A percentile compares a stretch with the other conserved stretches of the same genome.
Conservation (phyloP, 352 stramenopile species). For the Phytophthora palmivora region DNA sequence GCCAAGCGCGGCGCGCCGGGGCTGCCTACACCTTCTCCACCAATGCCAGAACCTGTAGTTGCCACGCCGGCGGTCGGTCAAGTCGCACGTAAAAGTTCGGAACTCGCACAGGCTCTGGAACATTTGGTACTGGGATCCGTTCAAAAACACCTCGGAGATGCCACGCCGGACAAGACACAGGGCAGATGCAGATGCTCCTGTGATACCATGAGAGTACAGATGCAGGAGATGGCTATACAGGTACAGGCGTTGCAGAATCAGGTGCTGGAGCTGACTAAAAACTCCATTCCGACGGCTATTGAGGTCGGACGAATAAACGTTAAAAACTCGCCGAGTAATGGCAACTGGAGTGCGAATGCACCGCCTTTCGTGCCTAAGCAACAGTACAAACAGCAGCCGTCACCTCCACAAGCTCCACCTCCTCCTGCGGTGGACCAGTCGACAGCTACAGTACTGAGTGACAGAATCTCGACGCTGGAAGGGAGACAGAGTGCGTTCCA, state of each 20-base stretch:
- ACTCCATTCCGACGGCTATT: constrained; percentile 21
- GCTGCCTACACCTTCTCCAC: constrained; percentile 13
- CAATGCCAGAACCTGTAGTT: neutral
- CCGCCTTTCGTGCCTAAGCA: constrained; percentile 42
- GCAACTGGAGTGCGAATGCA: constrained; percentile 35
- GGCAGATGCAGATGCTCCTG: constrained; percentile 44
- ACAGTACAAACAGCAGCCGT: constrained; percentile 20
- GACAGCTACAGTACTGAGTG: constrained; percentile 56
- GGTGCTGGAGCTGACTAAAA: constrained; percentile 41
- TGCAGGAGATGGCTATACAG: constrained; percentile 61
- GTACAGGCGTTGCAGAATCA: constrained; percentile 59
- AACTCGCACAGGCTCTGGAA: constrained; percentile 70
- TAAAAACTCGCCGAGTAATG: constrained; percentile 1
- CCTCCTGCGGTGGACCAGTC: constrained; percentile 16
- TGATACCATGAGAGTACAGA: constrained; percentile 46
- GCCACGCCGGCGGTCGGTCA: constrained; percentile 10
- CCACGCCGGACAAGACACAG: constrained; percentile 2
- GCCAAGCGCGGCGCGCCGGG: constrained; percentile 21
- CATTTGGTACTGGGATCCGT: constrained; percentile 55
- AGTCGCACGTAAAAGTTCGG: constrained; percentile 59
- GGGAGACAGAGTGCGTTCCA: constrained; percentile 84
- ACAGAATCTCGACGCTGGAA: constrained; percentile 84
- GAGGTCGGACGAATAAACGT: constrained; percentile 19
- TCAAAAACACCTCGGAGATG: constrained; percentile 33
- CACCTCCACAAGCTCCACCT: constrained; percentile 7